A percentile compares a stretch with the other conserved stretches of the same genome.
phyloP scores from a whole-genome alignment of 345 rosid genomes.

The Citrus trifoliata region DNA sequence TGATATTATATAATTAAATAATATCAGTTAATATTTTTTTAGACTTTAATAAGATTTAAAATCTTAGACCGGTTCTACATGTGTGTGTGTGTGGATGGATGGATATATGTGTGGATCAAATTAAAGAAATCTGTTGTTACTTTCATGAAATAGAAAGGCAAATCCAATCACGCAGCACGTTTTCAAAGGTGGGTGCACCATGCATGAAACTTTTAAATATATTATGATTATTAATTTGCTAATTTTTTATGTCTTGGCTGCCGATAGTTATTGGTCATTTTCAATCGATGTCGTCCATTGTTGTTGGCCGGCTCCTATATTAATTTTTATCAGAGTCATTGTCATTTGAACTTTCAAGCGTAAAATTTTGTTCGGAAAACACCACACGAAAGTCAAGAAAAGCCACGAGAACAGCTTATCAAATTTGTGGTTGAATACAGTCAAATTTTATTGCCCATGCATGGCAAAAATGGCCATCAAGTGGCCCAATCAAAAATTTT shows the following conservation, averaged over 20 bases:
- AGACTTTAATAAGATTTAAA: no score
- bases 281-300: background rate
- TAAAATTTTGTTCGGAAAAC: background rate
- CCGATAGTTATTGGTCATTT: background rate
- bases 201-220: background rate
- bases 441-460: background rate
- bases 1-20: no score
- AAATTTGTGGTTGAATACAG: background rate
- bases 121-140: background rate
- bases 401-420: background rate
- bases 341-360: background rate
- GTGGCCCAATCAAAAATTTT: background rate
- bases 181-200: background rate
- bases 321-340: background rate
- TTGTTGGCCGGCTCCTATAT: slow-evolving; percentile 3
- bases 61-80: no score
- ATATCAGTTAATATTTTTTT: no score
- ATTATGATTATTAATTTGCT: background rate
- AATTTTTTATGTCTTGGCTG: background rate
- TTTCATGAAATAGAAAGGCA: background rate
- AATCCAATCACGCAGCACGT: background rate
- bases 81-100: no score
- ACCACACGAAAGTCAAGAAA: background rate
- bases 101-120: background rate
- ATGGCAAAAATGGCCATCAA: slow-evolving; percentile 4